These are phyloP conservation scores for Phycomyces nitens DNA, from an alignment of 192 early-diverging fungal species.

Conservation along the genomic window DNA sequence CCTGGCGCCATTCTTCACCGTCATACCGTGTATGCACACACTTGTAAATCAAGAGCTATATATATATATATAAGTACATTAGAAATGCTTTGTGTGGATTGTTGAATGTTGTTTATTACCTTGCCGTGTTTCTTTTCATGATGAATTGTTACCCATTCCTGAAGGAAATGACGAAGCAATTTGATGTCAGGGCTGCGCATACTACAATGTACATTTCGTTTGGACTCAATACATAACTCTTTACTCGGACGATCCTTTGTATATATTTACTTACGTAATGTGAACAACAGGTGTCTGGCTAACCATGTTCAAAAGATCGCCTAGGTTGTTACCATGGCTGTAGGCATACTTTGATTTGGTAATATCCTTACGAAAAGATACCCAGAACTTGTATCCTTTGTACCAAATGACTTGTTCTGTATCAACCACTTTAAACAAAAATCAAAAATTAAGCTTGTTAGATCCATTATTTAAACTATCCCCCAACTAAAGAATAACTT, in stretches of 20 bases:
- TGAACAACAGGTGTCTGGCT: not conserved
- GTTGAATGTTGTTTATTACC: conserved; percentile 13
- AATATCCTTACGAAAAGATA: not conserved
- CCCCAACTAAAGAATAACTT: not conserved
- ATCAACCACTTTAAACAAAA: not conserved
- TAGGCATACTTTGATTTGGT: not conserved
- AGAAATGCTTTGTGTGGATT: too few species aligned
- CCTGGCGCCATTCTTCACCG: conserved; percentile 9
- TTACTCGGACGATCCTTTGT: not conserved
- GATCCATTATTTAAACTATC: not conserved
- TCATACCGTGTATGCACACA: conserved; percentile 5
- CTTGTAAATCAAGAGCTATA: conserved; percentile 11
- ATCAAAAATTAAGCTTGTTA: not conserved
- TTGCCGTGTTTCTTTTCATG: conserved; percentile 19
- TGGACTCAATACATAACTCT: not conserved
- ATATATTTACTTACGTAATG: not conserved
- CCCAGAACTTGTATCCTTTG: conserved; percentile 11
- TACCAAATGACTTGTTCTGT: not conserved
- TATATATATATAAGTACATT: conserved; percentile 13
- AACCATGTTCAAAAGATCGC: not conserved
- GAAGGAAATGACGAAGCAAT: conserved; percentile 9
- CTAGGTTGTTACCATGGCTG: not conserved
- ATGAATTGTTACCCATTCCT: conserved; percentile 28
- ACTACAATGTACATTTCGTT: not conserved
- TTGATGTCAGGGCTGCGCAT: conserved; percentile 9